phyloP scores from a whole-genome alignment of 1,284 basidiomycete genomes.

The Tylopilus orsonianus region DNA sequence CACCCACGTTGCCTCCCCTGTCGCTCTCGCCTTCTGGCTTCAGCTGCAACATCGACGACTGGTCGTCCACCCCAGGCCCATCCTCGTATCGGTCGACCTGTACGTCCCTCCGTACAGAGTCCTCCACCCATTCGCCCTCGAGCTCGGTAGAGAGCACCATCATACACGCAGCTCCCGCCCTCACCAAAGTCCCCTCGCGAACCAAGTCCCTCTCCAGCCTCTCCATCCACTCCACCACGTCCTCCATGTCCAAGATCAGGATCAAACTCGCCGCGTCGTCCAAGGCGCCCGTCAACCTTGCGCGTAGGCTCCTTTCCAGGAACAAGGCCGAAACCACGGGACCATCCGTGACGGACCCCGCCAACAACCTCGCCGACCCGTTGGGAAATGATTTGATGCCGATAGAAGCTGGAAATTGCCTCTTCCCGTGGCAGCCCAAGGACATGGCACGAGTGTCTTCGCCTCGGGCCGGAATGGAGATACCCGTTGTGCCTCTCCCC shows the following conservation, averaged over 20 bases:
- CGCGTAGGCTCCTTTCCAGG: constrained; percentile 53
- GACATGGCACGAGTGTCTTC: constrained; percentile 30
- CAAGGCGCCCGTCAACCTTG: constrained; percentile 48
- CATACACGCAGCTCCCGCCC: constrained; percentile 14
- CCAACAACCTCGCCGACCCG: constrained; percentile 4
- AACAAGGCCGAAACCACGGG: constrained; percentile 34
- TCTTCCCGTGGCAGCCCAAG: constrained; percentile 45
- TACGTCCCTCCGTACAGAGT: constrained; percentile 22
- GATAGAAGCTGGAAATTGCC: constrained; percentile 37
- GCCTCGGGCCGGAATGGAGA: constrained; percentile 30
- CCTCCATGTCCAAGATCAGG: constrained; percentile 48
- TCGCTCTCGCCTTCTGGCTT: constrained; percentile 55
- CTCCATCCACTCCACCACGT: constrained; percentile 45
- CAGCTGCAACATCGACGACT: constrained; percentile 42
- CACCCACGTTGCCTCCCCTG: constrained; percentile 64
- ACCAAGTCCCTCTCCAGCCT: constrained; percentile 59
- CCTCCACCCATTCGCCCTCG: constrained; percentile 18
- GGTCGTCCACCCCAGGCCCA: constrained; percentile 50
- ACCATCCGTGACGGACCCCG: constrained; percentile 6
- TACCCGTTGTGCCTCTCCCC: constrained; percentile 18
- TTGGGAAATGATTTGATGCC: constrained; percentile 16
- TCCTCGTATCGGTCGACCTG: constrained; percentile 53
- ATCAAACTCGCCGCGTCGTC: constrained; percentile 43
- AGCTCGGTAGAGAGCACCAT: constrained; percentile 14
- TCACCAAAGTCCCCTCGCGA: constrained; percentile 39